Percentiles rank a stretch among this genome's conserved stretches.
Conservation (phyloP, 495 filamentous ascomycete species). For the Venustampulla echinocandica region DNA sequence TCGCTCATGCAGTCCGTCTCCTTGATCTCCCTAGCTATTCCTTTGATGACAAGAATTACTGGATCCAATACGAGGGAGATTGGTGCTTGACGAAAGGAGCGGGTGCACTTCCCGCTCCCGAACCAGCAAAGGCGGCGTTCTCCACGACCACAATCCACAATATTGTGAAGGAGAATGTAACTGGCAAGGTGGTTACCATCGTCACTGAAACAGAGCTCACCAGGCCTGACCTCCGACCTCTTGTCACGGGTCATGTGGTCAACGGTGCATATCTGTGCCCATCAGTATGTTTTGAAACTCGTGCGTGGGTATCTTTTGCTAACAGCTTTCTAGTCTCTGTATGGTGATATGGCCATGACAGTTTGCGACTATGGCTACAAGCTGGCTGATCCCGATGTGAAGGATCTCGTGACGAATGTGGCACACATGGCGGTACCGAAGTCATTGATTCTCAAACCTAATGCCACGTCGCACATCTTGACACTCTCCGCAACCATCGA, state of each 20-base stretch:
- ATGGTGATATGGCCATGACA: conserved; percentile 72
- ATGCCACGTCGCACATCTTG: conserved; percentile 25
- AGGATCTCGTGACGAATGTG: conserved; percentile 51
- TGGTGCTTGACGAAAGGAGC: conserved; percentile 63
- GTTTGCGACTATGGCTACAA: conserved; percentile 60
- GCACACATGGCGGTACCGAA: conserved; percentile 61
- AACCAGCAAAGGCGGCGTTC: conserved; percentile 42
- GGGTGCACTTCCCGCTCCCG: conserved; percentile 45
- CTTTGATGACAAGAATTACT: conserved; percentile 76
- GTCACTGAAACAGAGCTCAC: conserved; percentile 60
- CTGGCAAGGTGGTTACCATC: conserved; percentile 45
- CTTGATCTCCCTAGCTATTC: conserved; percentile 65
- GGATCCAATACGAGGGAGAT: conserved; percentile 67
- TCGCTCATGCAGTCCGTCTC: conserved; percentile 48
- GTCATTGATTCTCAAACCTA: conserved; percentile 54
- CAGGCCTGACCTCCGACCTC: conserved; percentile 45
- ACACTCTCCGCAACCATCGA: conserved; percentile 13
- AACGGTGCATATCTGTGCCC: conserved; percentile 46
- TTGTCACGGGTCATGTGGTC: conserved; percentile 63
- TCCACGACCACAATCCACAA: conserved; percentile 42
- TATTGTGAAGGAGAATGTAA: conserved; percentile 47
- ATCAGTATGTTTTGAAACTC: too few relatives aligned
- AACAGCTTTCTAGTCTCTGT: too few relatives aligned
- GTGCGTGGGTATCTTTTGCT: too few relatives aligned
- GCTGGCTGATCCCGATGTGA: conserved; percentile 42